Evolutionary conservation across 2,329 filamentous ascomycete genomes (phyloP).

Genomic region (Trichoderma oligosporum): DNA sequence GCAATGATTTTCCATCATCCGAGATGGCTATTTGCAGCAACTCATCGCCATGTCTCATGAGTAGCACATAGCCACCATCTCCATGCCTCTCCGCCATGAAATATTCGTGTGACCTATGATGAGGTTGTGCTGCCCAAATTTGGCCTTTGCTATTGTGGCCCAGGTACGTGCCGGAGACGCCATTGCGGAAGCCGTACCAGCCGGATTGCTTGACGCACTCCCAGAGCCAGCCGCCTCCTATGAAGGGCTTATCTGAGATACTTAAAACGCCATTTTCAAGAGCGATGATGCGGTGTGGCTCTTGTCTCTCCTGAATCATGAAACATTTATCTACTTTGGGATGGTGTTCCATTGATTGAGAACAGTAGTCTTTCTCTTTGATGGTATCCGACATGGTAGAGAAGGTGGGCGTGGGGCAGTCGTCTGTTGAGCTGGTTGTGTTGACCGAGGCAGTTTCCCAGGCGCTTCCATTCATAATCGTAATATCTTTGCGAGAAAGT

Average conservation of each 20-base stretch:
- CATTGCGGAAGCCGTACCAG: slow-evolving; percentile 16
- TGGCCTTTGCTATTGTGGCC: neutral
- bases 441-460: neutral
- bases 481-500: neutral
- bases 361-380: neutral
- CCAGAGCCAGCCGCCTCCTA: slow-evolving; percentile 7
- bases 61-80: slow-evolving; percentile 7
- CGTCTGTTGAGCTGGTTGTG: neutral
- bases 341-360: neutral
- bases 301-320: neutral
- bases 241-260: neutral
- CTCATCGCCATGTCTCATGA: neutral
- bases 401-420: neutral
- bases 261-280: neutral
- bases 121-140: neutral
- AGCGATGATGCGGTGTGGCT: neutral
- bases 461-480: neutral
- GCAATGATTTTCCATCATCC: neutral
- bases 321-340: neutral
- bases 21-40: neutral
- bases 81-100: neutral
- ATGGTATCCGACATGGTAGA: neutral
- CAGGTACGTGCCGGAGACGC: slow-evolving; percentile 7
- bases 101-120: neutral
- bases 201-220: neutral